Evolutionary conservation across 2,329 filamentous ascomycete species (phyloP).

Genomic region (Dichotomopilus funicola): DNA sequence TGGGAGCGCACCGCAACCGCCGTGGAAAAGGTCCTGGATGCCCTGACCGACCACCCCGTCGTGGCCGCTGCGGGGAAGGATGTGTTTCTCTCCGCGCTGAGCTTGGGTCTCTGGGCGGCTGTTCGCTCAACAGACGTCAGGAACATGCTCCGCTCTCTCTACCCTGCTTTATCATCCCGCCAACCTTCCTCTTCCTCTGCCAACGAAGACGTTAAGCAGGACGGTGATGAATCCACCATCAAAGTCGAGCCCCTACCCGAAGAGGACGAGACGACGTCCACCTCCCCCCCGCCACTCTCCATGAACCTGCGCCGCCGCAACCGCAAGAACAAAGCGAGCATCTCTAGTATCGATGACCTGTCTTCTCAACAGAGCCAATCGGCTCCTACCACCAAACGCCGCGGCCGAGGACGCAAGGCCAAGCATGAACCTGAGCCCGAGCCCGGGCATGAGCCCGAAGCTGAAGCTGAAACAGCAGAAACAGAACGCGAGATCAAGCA

Average conservation of each 20-base stretch:
- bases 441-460: constrained; percentile 14
- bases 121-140: constrained; percentile 43
- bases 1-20: constrained; percentile 42
- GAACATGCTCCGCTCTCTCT: constrained; percentile 39
- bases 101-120: constrained; percentile 52
- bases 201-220: neutral
- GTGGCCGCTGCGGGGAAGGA: constrained; percentile 53
- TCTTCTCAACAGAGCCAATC: constrained; percentile 6
- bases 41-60: constrained; percentile 50
- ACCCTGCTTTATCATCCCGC: constrained; percentile 27
- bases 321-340: constrained; percentile 16
- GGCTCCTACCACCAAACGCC: constrained; percentile 7
- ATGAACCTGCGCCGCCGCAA: constrained; percentile 18
- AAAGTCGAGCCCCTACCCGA: neutral
- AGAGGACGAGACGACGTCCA: neutral
- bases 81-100: constrained; percentile 48
- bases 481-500: neutral
- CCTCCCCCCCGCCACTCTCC: neutral
- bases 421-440: constrained; percentile 20
- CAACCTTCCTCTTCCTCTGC: neutral
- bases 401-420: constrained; percentile 25
- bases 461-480: constrained; percentile 6
- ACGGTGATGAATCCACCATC: constrained; percentile 3
- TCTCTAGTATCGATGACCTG: constrained; percentile 18
- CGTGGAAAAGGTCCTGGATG: constrained; percentile 40